Base-by-base conservation (phyloP, 768 basidiomycete species). In the Kwoniella botswanensis region DNA sequence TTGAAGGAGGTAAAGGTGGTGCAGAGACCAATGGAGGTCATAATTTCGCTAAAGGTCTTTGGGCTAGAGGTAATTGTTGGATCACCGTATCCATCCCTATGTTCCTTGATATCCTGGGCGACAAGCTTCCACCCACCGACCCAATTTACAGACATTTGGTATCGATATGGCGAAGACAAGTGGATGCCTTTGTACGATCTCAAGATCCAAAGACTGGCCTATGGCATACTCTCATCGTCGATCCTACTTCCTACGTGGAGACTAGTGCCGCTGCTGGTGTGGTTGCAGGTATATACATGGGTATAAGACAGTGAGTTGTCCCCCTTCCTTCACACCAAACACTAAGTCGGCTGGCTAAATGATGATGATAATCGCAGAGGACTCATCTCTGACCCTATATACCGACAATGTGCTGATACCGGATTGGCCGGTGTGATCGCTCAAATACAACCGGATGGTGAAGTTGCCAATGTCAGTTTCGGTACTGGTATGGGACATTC, bases 1-100 rank as follows among this genome's bases (percentile, higher is more conserved):
- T 61, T 15, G 52, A 58, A 55, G 42, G 44, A 17, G 67, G 52
- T 12, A 22, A 66, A 26, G 59, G 52, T 24, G 70, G 65, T 6
- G 65, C 21, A 22, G 63, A 63, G n/a, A 68, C 67, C 43, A 43
- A 50, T 6, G 71, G 71, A 13, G 79, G 81, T 9, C 77, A 80
- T 63, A 77, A 82, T 52, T 80, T 79, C 55, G 86, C 85, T 12
- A 79, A 82, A 26, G 87, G 87, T 12, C 82, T 84, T 50, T 88
- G 88, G 88, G 88, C 86, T 9, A 81, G 88, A 66, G 88, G 88
- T 41, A 88, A 88, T 76, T 87, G 87, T 74, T 89, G 88, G 77
- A 74, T 78, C 64, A 76, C 75, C 17, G 58, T 76, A 2, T 63
- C 73, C 7, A 78, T 78, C 42, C 77, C 77, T 6, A 69, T 74